These are phyloP conservation scores for Tolypocladium inflatum DNA, from an alignment of 2,329 filamentous ascomycete genomes.

Conservation along the genomic window DNA sequence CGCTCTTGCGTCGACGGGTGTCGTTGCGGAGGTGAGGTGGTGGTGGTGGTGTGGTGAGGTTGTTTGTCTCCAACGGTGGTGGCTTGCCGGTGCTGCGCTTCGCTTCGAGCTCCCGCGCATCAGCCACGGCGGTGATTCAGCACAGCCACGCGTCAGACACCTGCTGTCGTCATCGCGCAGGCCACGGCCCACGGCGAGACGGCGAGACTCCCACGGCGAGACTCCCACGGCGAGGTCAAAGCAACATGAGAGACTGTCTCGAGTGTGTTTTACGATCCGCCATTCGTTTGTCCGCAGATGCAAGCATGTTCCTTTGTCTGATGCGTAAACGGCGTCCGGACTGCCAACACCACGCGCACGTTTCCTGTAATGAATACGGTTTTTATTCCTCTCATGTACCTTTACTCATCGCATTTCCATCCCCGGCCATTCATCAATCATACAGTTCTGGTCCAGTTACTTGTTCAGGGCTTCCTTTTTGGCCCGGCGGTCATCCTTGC, in stretches of 20 bases:
- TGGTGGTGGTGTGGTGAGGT: not conserved
- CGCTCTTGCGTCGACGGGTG: not conserved
- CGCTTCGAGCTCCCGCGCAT: not conserved
- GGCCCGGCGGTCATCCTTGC: constrained; percentile 58
- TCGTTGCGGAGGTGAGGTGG: not conserved
- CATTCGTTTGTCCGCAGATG: not conserved
- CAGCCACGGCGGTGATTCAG: not conserved
- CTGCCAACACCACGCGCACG: not conserved
- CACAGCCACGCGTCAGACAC: not conserved
- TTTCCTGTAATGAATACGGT: not conserved
- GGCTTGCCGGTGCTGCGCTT: not conserved
- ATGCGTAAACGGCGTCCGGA: not conserved
- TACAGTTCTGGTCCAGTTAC: constrained; percentile 5
- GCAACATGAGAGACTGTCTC: not conserved
- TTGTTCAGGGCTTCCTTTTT: constrained; percentile 61
- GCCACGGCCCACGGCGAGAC: not conserved
- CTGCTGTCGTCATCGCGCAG: not conserved
- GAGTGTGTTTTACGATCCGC: not conserved
- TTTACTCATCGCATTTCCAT: not conserved
- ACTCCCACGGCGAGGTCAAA: not conserved
- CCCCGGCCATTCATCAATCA: not conserved
- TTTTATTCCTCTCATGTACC: not conserved
- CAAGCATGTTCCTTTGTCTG: not conserved
- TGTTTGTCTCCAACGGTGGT: not conserved
- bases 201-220: too few species aligned